Percentiles rank a stretch among this genome's conserved stretches.
phyloP scores from a whole-genome alignment of 257 asterid species.

The Datura wrightii region DNA sequence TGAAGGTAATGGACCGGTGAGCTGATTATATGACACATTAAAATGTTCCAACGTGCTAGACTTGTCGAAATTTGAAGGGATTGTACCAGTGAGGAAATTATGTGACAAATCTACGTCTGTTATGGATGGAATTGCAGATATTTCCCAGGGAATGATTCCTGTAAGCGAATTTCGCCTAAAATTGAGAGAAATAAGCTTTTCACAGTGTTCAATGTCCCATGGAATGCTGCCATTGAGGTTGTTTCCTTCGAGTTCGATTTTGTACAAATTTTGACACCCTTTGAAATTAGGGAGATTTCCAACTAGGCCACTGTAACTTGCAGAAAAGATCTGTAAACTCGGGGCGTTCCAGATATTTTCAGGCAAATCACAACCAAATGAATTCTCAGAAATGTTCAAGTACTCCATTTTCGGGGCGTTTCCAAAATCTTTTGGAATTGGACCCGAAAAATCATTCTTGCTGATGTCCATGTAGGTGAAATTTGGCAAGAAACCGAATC shows the following conservation, averaged over 20 bases:
- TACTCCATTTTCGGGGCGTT: slow-evolving; percentile 58
- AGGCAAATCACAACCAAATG: slow-evolving; percentile 58
- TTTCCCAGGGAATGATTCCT: slow-evolving; percentile 95
- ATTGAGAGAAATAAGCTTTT: slow-evolving; percentile 63
- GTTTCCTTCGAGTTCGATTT: slow-evolving; percentile 72
- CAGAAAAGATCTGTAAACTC: slow-evolving; percentile 64
- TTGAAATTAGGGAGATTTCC: slow-evolving; percentile 78
- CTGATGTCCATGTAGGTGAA: slow-evolving; percentile 75
- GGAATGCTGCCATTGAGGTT: slow-evolving; percentile 76
- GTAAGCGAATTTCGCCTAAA: slow-evolving; percentile 63
- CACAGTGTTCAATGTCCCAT: slow-evolving; percentile 84
- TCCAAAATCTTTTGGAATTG: slow-evolving; percentile 74
- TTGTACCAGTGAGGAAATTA: slow-evolving; percentile 72
- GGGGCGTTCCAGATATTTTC: slow-evolving; percentile 71
- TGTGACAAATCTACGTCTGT: slow-evolving; percentile 77
- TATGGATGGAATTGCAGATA: slow-evolving; percentile 69
- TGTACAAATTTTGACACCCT: slow-evolving; percentile 66
- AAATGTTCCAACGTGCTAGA: slow-evolving; percentile 79
- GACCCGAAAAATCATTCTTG: slow-evolving; percentile 65
- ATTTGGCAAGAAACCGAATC: slow-evolving; percentile 74
- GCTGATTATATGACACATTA: slow-evolving; percentile 85
- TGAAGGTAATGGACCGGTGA: slow-evolving; percentile 84
- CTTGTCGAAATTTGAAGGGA: slow-evolving; percentile 75
- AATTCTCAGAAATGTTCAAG: slow-evolving; percentile 66
- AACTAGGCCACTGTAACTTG: slow-evolving; percentile 47